phyloP scores from a whole-genome alignment of 2,329 filamentous ascomycete species.

The Scorias spongiosa region DNA sequence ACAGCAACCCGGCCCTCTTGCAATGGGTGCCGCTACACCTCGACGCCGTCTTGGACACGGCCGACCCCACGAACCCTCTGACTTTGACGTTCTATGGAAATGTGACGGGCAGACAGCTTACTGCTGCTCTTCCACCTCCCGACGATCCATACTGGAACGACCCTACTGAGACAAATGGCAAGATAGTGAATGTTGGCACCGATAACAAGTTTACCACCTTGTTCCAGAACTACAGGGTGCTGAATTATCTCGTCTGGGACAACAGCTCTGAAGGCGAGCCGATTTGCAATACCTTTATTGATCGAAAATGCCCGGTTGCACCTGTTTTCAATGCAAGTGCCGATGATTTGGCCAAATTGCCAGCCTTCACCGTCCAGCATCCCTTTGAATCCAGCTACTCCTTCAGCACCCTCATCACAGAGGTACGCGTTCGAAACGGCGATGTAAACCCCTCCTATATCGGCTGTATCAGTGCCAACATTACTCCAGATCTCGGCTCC shows the following conservation, averaged over 20 bases:
- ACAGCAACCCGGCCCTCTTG: conserved; percentile 43
- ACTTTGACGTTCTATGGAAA: conserved; percentile 79
- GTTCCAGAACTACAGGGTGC: conserved; percentile 52
- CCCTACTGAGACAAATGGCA: conserved; percentile 48
- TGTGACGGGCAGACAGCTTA: conserved; percentile 56
- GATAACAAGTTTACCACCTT: conserved; percentile 55
- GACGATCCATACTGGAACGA: conserved; percentile 48
- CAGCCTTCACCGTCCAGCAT: conserved; percentile 58
- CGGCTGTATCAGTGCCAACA: conserved; percentile 64
- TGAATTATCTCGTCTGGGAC: conserved; percentile 59
- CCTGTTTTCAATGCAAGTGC: conserved; percentile 52
- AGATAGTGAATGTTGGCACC: conserved; percentile 54
- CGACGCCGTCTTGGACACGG: conserved; percentile 50
- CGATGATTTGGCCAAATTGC: conserved; percentile 40
- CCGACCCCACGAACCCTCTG: conserved; percentile 49
- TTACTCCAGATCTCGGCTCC: conserved; percentile 68
- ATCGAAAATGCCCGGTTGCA: conserved; percentile 55
- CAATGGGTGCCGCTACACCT: conserved; percentile 69
- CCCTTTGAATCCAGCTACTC: conserved; percentile 70
- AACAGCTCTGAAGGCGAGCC: conserved; percentile 25
- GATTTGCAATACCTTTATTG: conserved; percentile 51
- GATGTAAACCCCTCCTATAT: conserved; percentile 48
- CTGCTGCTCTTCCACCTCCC: conserved; percentile 43
- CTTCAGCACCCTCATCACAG: conserved; percentile 67
- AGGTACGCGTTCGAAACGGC: conserved; percentile 60